Evolutionary conservation across 805 yeast genomes (phyloP).

Genomic region (Suhomyces pyralidae): DNA sequence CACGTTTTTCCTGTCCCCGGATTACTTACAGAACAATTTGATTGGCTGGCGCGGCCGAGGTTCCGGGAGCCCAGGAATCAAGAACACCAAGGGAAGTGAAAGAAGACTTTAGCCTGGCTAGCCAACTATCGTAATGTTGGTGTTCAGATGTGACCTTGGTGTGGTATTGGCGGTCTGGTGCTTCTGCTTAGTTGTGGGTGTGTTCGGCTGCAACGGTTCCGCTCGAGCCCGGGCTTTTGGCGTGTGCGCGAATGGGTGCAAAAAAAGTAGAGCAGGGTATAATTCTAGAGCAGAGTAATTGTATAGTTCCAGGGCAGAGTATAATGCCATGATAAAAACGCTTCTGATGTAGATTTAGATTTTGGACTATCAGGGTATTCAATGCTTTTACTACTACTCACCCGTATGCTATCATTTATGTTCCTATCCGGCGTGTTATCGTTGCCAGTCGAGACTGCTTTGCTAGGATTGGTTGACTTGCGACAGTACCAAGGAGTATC

Average conservation of each 20-base stretch:
- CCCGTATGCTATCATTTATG: neutral
- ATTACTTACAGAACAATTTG: slow-evolving; percentile 7
- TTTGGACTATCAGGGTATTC: neutral
- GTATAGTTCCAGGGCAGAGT: neutral
- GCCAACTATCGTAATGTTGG: too few relatives aligned
- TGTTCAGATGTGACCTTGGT: too few relatives aligned
- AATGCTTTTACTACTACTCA: neutral
- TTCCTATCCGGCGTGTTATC: neutral
- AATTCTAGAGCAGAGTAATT: neutral
- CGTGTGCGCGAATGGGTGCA: neutral
- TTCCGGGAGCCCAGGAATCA: neutral
- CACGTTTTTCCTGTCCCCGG: slow-evolving; percentile 11
- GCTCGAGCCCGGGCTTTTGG: neutral
- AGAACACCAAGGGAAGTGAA: neutral
- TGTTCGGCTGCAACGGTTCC: neutral
- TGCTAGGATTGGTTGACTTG: neutral
- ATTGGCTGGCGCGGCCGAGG: slow-evolving; percentile 7
- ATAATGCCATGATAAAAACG: neutral
- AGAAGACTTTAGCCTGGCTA: too few relatives aligned
- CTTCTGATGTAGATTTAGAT: neutral
- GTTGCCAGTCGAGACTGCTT: neutral
- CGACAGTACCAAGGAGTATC: neutral
- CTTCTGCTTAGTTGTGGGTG: neutral
- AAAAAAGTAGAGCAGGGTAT: neutral
- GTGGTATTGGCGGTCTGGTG: neutral